phyloP scores from a whole-genome alignment of 768 basidiomycete species.

The Sarcomyxa edulis region DNA sequence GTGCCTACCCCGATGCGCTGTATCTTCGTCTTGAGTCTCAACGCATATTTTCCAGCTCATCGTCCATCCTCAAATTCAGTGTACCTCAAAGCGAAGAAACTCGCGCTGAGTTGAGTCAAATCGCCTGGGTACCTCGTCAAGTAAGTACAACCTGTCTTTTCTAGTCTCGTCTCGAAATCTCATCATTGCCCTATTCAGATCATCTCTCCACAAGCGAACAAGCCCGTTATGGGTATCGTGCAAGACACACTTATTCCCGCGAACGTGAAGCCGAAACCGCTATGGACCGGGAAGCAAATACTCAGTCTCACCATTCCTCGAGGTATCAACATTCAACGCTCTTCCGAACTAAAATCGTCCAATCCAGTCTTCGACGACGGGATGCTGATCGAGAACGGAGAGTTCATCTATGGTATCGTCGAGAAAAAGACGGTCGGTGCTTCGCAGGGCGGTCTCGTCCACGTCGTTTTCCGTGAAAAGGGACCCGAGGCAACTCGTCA shows the following conservation, averaged over 20 bases:
- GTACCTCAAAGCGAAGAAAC: conserved; percentile 99
- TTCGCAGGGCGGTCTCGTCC: conserved; percentile 88
- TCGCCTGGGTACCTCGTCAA: conserved; percentile 97
- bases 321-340: conserved; percentile 89
- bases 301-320: conserved; percentile 88
- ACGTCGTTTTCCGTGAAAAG: conserved; percentile 96
- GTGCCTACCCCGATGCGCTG: no score
- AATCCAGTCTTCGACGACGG: conserved; percentile 90
- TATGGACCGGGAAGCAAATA: conserved; percentile 98
- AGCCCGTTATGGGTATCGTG: conserved; percentile 99
- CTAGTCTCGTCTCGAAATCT: background rate
- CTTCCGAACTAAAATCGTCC: conserved; percentile 71
- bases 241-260: conserved; percentile 96
- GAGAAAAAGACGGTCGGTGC: conserved; percentile 99
- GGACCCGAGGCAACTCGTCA: conserved; percentile 87
- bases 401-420: conserved; percentile 91
- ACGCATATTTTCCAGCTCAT: no score
- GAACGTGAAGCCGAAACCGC: conserved; percentile 92
- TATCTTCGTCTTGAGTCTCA: no score
- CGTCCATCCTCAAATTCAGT: no score
- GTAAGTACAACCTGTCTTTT: conserved; percentile 30
- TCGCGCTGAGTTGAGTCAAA: conserved; percentile 94
- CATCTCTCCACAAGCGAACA: conserved; percentile 98
- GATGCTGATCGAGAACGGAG: conserved; percentile 94
- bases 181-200: conserved; percentile 49